These are phyloP conservation scores for Teratosphaeriaceae sp. DNA, from an alignment of 2,329 filamentous ascomycete species.

Conservation along the genomic window DNA sequence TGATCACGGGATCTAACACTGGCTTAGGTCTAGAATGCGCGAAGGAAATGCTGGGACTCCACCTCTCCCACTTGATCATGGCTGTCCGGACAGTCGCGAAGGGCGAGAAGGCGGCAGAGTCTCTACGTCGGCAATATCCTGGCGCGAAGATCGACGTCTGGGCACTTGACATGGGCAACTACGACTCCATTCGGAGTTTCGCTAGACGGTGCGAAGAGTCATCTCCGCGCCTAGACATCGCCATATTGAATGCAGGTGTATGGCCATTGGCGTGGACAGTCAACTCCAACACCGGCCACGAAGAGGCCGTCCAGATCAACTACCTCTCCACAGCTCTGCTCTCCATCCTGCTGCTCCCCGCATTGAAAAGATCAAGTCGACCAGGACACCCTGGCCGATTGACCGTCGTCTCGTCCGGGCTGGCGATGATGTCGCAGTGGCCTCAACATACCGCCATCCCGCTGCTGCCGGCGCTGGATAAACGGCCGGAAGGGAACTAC, in stretches of 20 bases:
- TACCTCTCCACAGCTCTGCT: constrained; percentile 50
- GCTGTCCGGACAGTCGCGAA: constrained; percentile 30
- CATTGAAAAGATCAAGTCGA: constrained; percentile 18
- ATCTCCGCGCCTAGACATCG: constrained; percentile 29
- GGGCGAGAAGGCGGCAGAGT: constrained; percentile 26
- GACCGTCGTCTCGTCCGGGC: constrained; percentile 7
- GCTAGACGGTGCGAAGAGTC: constrained; percentile 20
- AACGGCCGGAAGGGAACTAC: too few species aligned
- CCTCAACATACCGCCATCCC: background rate
- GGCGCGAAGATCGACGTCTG: constrained; percentile 28
- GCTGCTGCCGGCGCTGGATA: constrained; percentile 7
- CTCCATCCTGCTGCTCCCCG: constrained; percentile 42
- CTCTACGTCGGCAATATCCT: constrained; percentile 16
- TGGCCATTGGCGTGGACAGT: constrained; percentile 16
- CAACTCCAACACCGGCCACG: constrained; percentile 11
- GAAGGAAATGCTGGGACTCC: constrained; percentile 31
- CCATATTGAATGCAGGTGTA: constrained; percentile 35
- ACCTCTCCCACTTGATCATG: constrained; percentile 33
- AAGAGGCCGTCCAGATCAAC: constrained; percentile 50
- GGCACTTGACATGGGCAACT: constrained; percentile 20
- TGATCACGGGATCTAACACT: constrained; percentile 31
- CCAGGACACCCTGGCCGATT: constrained; percentile 5
- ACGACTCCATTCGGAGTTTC: constrained; percentile 18
- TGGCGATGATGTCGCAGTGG: constrained; percentile 1
- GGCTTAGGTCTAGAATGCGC: constrained; percentile 34